phyloP scores from a whole-genome alignment of 805 yeast species.

The Ascoidea asiatica region DNA sequence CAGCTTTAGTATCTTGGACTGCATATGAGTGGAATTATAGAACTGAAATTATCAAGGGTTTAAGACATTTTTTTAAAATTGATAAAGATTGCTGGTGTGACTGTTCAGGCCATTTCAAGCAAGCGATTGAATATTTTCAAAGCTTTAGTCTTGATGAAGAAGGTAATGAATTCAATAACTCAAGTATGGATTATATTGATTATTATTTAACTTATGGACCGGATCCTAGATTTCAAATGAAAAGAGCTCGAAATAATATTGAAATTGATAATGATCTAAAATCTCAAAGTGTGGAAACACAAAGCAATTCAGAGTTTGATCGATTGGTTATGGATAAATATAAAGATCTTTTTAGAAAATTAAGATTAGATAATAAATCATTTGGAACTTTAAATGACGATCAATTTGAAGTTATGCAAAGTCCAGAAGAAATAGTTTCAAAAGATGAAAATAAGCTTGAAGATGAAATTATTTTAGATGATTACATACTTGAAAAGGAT shows the following conservation, averaged over 20 bases:
- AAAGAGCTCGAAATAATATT: background rate
- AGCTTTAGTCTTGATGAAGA: background rate
- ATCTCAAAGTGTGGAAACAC: background rate
- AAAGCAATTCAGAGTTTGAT: background rate
- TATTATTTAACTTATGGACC: background rate
- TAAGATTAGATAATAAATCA: no score
- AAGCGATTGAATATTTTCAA: background rate
- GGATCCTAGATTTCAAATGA: background rate
- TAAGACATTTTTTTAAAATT: no score
- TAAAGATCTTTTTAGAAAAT: background rate
- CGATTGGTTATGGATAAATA: background rate
- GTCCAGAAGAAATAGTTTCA: no score
- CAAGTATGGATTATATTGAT: background rate
- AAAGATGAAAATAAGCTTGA: no score
- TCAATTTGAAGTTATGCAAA: no score
- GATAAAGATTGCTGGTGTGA: background rate
- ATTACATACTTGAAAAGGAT: no score
- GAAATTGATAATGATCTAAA: background rate
- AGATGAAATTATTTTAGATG: no score
- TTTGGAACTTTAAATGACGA: no score
- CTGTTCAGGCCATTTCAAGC: background rate
- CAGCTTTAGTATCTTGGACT: background rate
- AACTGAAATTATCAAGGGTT: background rate
- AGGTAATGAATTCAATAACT: no score
- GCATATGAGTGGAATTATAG: background rate